phyloP scores from a whole-genome alignment of 768 basidiomycete genomes.

The Leccinum broughii region DNA sequence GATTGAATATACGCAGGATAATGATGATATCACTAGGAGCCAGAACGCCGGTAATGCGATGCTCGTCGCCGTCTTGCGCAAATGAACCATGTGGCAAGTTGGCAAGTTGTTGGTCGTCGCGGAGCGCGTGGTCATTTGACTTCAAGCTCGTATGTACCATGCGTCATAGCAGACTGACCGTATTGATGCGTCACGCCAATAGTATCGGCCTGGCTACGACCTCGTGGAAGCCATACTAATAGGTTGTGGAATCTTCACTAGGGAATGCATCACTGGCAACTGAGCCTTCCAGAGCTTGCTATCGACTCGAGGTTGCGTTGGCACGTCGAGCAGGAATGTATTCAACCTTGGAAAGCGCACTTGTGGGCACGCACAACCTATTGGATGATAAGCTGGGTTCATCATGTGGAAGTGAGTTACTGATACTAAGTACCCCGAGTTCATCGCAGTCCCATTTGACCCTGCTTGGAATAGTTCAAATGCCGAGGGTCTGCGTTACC shows the following conservation, averaged over 20 bases:
- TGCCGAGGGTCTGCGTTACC: neutral
- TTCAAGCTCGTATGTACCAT: neutral
- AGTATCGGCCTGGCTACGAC: neutral
- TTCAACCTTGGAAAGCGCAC: neutral
- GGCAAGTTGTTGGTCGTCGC: too few relatives aligned
- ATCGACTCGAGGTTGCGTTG: neutral
- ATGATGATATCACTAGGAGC: neutral
- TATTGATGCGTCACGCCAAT: neutral
- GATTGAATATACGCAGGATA: neutral
- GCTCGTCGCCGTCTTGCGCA: neutral
- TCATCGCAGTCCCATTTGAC: neutral
- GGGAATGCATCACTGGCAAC: too few relatives aligned
- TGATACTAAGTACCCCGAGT: neutral
- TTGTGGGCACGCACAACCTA: neutral
- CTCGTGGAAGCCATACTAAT: neutral
- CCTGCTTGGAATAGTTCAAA: neutral
- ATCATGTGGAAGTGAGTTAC: neutral
- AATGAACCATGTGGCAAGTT: neutral
- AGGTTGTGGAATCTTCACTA: too few relatives aligned
- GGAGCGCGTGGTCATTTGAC: neutral
- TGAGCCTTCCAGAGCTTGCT: too few relatives aligned
- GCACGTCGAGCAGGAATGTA: neutral
- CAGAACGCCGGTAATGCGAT: neutral
- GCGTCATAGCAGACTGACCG: neutral
- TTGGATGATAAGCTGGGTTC: neutral